Percentiles rank a stretch among this genome's conserved stretches.
phyloP scores from a whole-genome alignment of 495 filamentous ascomycete species.

The Podospora fimiseda region DNA sequence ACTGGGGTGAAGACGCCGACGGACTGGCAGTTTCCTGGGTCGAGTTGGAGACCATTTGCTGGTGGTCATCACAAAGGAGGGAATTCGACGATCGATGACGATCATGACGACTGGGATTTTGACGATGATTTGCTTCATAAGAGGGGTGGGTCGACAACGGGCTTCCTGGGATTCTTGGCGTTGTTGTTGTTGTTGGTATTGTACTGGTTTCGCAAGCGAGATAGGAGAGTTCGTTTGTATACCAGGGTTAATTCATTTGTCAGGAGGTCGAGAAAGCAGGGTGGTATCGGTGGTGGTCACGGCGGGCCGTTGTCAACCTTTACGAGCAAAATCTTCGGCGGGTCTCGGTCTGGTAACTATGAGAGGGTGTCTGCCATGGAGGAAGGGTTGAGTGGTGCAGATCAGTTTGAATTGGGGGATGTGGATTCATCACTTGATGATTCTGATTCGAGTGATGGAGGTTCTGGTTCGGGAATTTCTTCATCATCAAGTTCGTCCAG shows the following conservation, averaged over 20 bases:
- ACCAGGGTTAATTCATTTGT: constrained; percentile 49
- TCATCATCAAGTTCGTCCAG: constrained; percentile 61
- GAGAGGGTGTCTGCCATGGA: constrained; percentile 69
- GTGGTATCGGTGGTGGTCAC: constrained; percentile 46
- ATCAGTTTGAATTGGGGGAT: constrained; percentile 66
- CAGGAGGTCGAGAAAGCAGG: constrained; percentile 46
- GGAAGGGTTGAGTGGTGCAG: constrained; percentile 56
- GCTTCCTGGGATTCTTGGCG: constrained; percentile 63
- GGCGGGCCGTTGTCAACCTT: constrained; percentile 50
- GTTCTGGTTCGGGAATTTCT: constrained; percentile 40
- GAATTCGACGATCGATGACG: constrained; percentile 34
- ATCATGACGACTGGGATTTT: constrained; percentile 57
- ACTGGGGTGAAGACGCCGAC: constrained; percentile 46
- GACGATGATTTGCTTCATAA: constrained; percentile 63
- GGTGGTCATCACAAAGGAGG: constrained; percentile 10
- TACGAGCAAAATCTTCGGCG: constrained; percentile 53
- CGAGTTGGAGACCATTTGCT: constrained; percentile 39
- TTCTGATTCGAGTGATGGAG: constrained; percentile 48
- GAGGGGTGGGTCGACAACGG: constrained; percentile 61
- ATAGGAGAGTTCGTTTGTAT: constrained; percentile 62
- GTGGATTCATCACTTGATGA: constrained; percentile 52
- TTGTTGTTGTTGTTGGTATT: constrained; percentile 63
- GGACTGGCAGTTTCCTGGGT: constrained; percentile 85
- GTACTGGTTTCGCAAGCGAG: constrained; percentile 52
- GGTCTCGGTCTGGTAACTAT: constrained; percentile 46